Evolutionary conservation across 371 early-diverging fungal species (phyloP), one percentile per base, ranked within the genome.

Genomic region (Circinella minor): DNA sequence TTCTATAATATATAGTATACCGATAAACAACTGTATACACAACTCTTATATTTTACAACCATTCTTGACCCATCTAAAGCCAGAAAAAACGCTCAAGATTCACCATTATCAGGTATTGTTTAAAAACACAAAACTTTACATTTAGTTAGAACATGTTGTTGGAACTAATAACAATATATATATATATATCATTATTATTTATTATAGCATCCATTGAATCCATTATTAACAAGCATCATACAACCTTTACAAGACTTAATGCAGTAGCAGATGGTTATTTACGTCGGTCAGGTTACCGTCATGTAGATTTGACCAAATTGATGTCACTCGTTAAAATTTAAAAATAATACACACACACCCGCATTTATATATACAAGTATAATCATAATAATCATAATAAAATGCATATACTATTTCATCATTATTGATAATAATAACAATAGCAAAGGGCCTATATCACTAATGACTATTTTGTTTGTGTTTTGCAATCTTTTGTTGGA

Each of bases 201-300:
- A 18, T 74, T 75, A 51, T 51, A 51, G 78, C 66, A 15, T 74
- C 70, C 68, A 61, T 71, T 36, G 72, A 73, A 63, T 66, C 71
- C n/a, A 62, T 80, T 7, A 59, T 74, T 36, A 71, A 70, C 73
- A 73, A 65, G 36, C 66, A 72, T 72, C 72, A 71, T 47, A 71
- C 59, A 17, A 65, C 39, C 51, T 71, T 78, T 60, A 55, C 71
- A 18, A 60, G 69, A 4, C 73, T 89, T 43, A 82, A 85, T 20
- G 59, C 38, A 4, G 74, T 78, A 4, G 89, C 86, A 0, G 88
- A 90, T 51, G 72, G 67, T 39, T 90, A 91, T 73, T 72, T 92
- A 20, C 76, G 87, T 5, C 85, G 85, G 43, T 90, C 86, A 36
- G 86, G 83, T 6, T 88, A 91, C 59, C 83, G 86, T 37, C 86